Evolutionary conservation across 768 basidiomycete species (phyloP), one percentile per base, ranked within the genome.

Genomic region (Tephrocybe sp.): DNA sequence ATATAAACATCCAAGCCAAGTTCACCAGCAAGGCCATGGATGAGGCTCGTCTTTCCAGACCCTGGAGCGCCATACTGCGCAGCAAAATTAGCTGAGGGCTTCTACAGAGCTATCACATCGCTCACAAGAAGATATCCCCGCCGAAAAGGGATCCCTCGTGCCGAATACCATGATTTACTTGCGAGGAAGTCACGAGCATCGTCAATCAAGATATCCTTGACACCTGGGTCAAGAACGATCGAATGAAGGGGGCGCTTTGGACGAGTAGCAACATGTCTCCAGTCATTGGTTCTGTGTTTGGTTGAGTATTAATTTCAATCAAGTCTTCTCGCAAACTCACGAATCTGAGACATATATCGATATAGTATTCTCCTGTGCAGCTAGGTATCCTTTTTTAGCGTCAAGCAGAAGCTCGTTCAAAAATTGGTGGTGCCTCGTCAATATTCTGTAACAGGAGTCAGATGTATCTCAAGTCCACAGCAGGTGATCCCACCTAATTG

Each of bases 71-170:
- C 86, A 55, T 87, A 76, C 79, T 82, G 52, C 3, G 25, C 12
- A 19, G 16, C 27, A 18, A n/a, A 34, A 36, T n/a, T n/a, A n/a
- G n/a, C n/a, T n/a, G 16, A 9, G 21, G 49, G 36, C 25, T 31
- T 34, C 41, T 27, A 31, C 15, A 31, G 0, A 26, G n/a, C n/a
- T n/a, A n/a, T 26, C 42, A 24, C 52, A 61, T 30, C 51, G 49
- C 64, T 35, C 31, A 69, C 69, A 18, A 89, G 72, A n/a, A 90
- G 76, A 60, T 88, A 89, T 11, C 90, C 89, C 11, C 89, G 75
- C 6, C 88, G 82, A 70, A 87, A 91, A 1, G 90, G 89, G 50
- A 92, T 90, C 0, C 88, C 89, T 44, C 89, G 81, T 9, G 80
- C 79, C 1, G 77, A 60, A 55, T 92, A 92, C 90, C 90, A 92